Evolutionary conservation across 257 asterid genomes (phyloP).

Genomic region (Agastache rugosa): DNA sequence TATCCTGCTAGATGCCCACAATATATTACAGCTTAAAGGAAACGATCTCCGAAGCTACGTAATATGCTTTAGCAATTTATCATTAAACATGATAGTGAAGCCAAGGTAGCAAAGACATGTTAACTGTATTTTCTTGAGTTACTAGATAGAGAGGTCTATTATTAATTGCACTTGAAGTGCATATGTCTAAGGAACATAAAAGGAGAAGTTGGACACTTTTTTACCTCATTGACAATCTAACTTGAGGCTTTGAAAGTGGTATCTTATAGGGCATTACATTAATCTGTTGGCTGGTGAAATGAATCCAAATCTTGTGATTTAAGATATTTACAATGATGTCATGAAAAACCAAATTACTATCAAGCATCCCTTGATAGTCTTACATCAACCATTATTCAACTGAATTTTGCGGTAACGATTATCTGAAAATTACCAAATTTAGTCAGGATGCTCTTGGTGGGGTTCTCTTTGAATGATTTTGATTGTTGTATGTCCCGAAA

Average conservation of each 20-base stretch:
- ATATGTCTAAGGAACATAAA: constrained; percentile 1
- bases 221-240: neutral
- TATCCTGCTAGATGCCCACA: neutral
- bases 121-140: constrained; percentile 7
- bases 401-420: neutral
- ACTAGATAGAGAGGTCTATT: neutral
- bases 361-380: constrained; percentile 18
- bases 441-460: neutral
- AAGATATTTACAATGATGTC: neutral
- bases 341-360: neutral
- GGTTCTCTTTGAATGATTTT: neutral
- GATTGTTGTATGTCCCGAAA: neutral
- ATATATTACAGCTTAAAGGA: neutral
- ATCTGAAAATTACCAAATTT: neutral
- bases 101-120: neutral
- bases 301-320: neutral
- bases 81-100: constrained; percentile 4
- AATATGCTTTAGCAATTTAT: neutral
- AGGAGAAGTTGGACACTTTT: neutral
- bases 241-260: neutral
- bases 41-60: neutral
- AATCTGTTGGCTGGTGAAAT: neutral
- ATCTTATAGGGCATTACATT: neutral
- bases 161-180: neutral
- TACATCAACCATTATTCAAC: neutral